Evolutionary conservation across 768 basidiomycete species (phyloP).

Genomic region (Tricholoma matsutake): DNA sequence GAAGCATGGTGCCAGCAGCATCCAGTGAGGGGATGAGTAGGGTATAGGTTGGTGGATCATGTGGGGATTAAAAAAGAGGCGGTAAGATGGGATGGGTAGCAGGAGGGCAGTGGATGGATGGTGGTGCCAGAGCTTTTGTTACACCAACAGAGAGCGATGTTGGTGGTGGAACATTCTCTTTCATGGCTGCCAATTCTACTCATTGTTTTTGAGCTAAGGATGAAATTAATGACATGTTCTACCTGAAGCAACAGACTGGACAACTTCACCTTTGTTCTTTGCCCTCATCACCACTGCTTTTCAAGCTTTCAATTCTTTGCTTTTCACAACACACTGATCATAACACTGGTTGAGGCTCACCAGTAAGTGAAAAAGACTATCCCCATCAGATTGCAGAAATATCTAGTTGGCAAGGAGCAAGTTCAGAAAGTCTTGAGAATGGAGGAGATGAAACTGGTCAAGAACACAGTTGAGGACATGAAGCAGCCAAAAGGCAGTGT

Average conservation of each 20-base stretch:
- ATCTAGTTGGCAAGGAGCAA: neutral
- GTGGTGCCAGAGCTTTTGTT: neutral
- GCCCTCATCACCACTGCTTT: slow-evolving; percentile 7
- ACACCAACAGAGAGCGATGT: neutral
- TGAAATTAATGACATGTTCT: neutral
- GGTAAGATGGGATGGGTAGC: too few species aligned
- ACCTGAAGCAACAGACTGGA: neutral
- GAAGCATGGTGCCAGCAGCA: neutral
- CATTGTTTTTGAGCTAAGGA: neutral
- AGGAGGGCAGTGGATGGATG: neutral
- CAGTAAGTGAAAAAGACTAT: neutral
- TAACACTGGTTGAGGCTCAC: slow-evolving; percentile 2
- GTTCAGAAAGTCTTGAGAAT: neutral
- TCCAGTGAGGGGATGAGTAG: too few species aligned
- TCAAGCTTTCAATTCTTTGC: neutral
- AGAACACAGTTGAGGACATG: neutral
- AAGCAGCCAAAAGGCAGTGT: slow-evolving; percentile 2
- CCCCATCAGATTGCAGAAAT: slow-evolving; percentile 1
- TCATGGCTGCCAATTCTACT: neutral
- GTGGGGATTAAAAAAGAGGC: neutral
- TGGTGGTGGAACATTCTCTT: neutral
- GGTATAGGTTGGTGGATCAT: too few species aligned
- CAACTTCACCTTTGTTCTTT: slow-evolving; percentile 6
- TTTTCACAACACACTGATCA: neutral
- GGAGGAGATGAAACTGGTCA: slow-evolving; percentile 6